These are phyloP conservation scores for Aschersonia sp. DNA, from an alignment of 2,329 filamentous ascomycete genomes.

Conservation along the genomic window DNA sequence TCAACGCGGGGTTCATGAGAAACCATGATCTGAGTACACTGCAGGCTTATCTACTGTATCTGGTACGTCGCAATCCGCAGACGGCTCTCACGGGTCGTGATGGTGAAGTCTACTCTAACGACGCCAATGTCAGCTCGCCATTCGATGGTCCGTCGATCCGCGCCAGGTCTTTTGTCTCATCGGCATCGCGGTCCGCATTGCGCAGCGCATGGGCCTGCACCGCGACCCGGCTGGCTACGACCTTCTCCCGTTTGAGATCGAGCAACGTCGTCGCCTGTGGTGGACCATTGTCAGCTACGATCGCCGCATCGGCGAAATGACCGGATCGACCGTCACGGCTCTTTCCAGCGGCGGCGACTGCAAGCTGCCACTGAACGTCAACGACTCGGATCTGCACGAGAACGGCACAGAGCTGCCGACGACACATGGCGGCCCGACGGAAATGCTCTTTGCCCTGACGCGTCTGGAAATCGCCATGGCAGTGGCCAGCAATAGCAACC, in stretches of 20 bases:
- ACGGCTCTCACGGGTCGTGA: neutral
- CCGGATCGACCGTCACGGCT: constrained; percentile 39
- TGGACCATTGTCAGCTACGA: constrained; percentile 60
- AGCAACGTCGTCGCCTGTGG: constrained; percentile 60
- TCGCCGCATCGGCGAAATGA: constrained; percentile 52
- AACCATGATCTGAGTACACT: constrained; percentile 50
- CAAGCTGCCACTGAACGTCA: constrained; percentile 44
- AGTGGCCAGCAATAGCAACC: constrained; percentile 30
- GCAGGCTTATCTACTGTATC: constrained; percentile 53
- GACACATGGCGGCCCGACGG: constrained; percentile 36
- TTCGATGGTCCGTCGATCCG: constrained; percentile 45
- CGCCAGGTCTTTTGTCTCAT: constrained; percentile 33
- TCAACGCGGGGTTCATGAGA: constrained; percentile 53
- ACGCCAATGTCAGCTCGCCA: constrained; percentile 16
- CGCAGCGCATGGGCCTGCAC: constrained; percentile 55
- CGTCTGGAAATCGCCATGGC: constrained; percentile 42
- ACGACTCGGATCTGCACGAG: constrained; percentile 43
- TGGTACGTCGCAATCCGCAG: constrained; percentile 29
- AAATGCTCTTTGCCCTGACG: constrained; percentile 45
- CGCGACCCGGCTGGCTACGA: constrained; percentile 41
- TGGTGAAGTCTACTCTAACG: neutral
- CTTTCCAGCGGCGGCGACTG: constrained; percentile 39
- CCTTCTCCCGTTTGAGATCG: constrained; percentile 45
- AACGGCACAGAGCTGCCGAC: constrained; percentile 39
- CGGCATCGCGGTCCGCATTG: constrained; percentile 52